Evolutionary conservation across 805 yeast species (phyloP).

Genomic region (Candida rishiriensis): DNA sequence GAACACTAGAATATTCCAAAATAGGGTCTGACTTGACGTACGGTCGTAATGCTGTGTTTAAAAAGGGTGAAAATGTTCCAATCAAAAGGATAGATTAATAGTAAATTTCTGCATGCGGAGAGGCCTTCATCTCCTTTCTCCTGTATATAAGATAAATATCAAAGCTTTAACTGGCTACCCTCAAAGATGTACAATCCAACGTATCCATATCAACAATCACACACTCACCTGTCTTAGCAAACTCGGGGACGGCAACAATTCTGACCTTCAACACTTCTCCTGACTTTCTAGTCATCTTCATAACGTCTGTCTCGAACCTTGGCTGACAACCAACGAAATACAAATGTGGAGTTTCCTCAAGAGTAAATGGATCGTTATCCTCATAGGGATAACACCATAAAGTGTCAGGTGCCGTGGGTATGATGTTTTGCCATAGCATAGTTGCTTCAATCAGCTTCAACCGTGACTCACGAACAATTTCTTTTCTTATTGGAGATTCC

Average conservation of each 20-base stretch:
- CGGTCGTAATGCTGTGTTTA: constrained; percentile 43
- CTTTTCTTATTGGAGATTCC: constrained; percentile 21
- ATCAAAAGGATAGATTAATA: constrained; percentile 21
- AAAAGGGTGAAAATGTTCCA: constrained; percentile 31
- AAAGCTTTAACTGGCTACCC: constrained; percentile 15
- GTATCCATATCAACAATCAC: constrained; percentile 58
- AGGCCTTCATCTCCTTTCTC: neutral
- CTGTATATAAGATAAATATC: neutral
- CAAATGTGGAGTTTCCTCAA: constrained; percentile 80
- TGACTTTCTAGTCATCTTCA: constrained; percentile 33
- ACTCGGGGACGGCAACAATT: constrained; percentile 67
- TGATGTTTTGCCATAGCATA: constrained; percentile 76
- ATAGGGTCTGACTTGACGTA: constrained; percentile 59
- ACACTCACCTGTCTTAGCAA: constrained; percentile 58
- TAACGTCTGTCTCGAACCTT: constrained; percentile 42
- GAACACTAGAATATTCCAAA: constrained; percentile 41
- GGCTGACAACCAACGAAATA: constrained; percentile 86
- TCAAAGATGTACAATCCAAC: constrained; percentile 50
- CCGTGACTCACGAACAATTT: constrained; percentile 51
- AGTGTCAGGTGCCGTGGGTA: constrained; percentile 97
- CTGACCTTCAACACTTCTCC: constrained; percentile 34
- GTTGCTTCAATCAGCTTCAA: constrained; percentile 60
- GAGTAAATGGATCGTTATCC: constrained; percentile 72
- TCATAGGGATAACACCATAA: constrained; percentile 82
- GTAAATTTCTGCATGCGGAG: constrained; percentile 1